Evolutionary conservation across 1,284 basidiomycete genomes (phyloP), one percentile per base, ranked within the genome.

Genomic region (Irpex sp.): DNA sequence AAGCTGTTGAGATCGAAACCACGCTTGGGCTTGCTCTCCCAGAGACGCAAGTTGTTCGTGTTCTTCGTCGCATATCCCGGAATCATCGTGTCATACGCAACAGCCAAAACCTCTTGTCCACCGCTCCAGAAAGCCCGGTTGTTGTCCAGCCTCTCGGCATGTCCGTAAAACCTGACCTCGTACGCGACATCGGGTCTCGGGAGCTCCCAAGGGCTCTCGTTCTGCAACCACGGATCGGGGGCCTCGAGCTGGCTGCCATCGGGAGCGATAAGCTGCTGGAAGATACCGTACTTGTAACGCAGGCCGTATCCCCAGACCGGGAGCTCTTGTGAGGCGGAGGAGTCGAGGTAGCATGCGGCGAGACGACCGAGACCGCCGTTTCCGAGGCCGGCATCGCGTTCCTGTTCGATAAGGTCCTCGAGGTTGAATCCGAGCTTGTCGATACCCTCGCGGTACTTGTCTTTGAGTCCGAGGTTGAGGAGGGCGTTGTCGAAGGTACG

Each of bases 1-100:
- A 96, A 96, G 58, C 90, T 92, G 76, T 94, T 91, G 66, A 97
- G 77, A 77, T 97, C 94, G 73, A 97, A 97, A 1, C 94, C 94
- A 70, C 93, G 82, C 80, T 94, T 94, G 36, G 94, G 93, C 76
- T 91, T 93, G 70, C 92, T 84, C 81, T 91, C 92, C 89, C 91
- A 93, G 15, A 93, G 79, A 65, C 92, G 79, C 66, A 92, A 73
- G 73, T 92, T 92, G 77, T 93, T 93, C 62, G 89, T 92, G 62
- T 85, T 91, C 76, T 82, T 85, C 59, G 89, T 92, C 40, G 82
- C 82, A 75, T 88, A 94, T 5, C 95, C 95, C 2, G 95, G 94
- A 68, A 97, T 91, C 79, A 94, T 95, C 17, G 92, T 87, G 72
- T 96, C 94, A 72, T 96, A 95, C 0, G 94, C 95, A 52, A 94